Evolutionary conservation across 1,139 yeast genomes (phyloP).

Genomic region (Kodamaea suecica): DNA sequence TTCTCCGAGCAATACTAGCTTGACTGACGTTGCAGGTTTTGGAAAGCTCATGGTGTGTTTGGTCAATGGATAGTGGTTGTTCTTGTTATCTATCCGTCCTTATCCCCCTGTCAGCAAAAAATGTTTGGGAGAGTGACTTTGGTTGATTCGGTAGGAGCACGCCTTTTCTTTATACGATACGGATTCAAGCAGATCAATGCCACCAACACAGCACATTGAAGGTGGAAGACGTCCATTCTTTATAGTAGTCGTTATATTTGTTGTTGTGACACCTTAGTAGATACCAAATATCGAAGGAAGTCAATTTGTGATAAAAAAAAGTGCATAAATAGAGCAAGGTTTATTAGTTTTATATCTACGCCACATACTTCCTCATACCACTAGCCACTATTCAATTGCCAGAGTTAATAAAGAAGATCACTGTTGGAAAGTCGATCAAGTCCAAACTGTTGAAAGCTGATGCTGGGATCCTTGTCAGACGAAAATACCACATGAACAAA

Average conservation of each 20-base stretch:
- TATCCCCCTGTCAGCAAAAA: background rate
- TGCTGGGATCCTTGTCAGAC: no score
- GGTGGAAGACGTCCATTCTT: no score
- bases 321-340: no score
- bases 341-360: no score
- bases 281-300: no score
- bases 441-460: no score
- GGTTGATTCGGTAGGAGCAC: slow-evolving; percentile 1
- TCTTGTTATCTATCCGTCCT: slow-evolving; percentile 1
- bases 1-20: slow-evolving; percentile 87
- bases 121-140: background rate
- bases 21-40: slow-evolving; percentile 68
- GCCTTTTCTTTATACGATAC: background rate
- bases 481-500: no score
- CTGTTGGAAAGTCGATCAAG: slow-evolving; percentile 1
- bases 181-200: no score
- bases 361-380: background rate
- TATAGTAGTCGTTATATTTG: no score
- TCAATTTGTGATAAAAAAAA: no score
- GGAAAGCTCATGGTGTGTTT: slow-evolving; percentile 28
- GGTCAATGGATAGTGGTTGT: background rate
- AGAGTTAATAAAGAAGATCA: slow-evolving; percentile 10
- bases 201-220: no score
- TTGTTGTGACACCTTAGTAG: no score
- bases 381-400: slow-evolving; percentile 12